Evolutionary conservation across 2,329 filamentous ascomycete species (phyloP), one percentile per base, ranked within the genome.

Genomic region (Capronia americana): DNA sequence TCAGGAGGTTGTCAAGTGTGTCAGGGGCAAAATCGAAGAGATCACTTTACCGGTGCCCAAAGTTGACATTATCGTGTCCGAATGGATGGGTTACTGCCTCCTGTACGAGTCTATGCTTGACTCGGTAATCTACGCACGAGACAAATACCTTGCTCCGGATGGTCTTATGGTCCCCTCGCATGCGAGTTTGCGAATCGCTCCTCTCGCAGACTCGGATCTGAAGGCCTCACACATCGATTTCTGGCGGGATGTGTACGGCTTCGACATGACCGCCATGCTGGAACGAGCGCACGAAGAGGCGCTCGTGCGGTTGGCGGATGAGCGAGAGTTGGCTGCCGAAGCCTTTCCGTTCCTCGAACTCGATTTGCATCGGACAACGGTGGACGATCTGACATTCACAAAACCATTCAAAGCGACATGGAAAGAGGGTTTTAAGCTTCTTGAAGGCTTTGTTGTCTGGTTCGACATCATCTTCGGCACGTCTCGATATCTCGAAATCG

Each of bases 61-160:
- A 74, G 93, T 97, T 54, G 94, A 98, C 79, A 90, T 98, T 74
- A 97, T 98, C 75, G 90, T 98, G 67, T 96, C 92, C 66, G 93
- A 98, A 78, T 98, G 93, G 93, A 98, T 98, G 93, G 93, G 93
- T 32, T 98, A 98, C 77, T 92, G 90, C 70, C 85, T 97, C 20
- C 85, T 97, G 5, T 98, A 96, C 78, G 93, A 98, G 79, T 92
- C 93, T 63, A 98, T 98, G 93, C 87, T 98, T 30, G 92, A 95
- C 70, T 96, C 92, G 57, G 92, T 98, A 24, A 85, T 98, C 58
- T 94, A 88, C 75, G 94, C 94, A 51, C 86, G 93, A 68, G 93
- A 98, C 79, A 88, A 87, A 72, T 97, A 97, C 78, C 87, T 98
- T 26, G 88, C 86, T 66, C 87, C 90, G 0, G 89, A 87, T 63